A percentile compares a stretch with the other conserved stretches of the same genome.
Conservation (phyloP, 495 filamentous ascomycete species). For the Stereocaulon alpinum region DNA sequence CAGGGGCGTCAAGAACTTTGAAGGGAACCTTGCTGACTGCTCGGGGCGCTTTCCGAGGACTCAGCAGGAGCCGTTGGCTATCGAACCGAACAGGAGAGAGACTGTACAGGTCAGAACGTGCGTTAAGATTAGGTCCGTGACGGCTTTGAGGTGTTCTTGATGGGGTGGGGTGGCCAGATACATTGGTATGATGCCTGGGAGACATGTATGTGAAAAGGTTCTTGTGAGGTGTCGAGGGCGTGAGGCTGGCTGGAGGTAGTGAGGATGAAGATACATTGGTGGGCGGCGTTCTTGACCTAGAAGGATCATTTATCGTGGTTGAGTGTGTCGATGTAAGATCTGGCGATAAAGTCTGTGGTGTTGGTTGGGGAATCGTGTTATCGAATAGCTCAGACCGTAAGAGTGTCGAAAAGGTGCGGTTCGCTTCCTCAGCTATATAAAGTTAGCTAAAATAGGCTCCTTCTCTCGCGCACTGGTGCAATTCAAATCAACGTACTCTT, state of each 20-base stretch:
- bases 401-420: slow-evolving; percentile 80
- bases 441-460: slow-evolving; percentile 31
- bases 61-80: slow-evolving; percentile 84
- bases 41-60: slow-evolving; percentile 74
- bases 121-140: slow-evolving; percentile 75
- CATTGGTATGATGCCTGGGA: slow-evolving; percentile 53
- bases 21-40: slow-evolving; percentile 92
- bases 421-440: slow-evolving; percentile 79
- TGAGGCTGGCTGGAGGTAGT: slow-evolving; percentile 58
- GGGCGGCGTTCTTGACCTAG: slow-evolving; percentile 72
- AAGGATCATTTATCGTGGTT: slow-evolving; percentile 53
- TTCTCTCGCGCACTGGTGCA: neutral
- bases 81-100: slow-evolving; percentile 81
- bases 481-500: slow-evolving; percentile 51
- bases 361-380: slow-evolving; percentile 70
- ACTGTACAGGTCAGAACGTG: slow-evolving; percentile 84
- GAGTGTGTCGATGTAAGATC: slow-evolving; percentile 51
- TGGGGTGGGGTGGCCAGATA: slow-evolving; percentile 68
- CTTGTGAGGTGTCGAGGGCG: slow-evolving; percentile 91
- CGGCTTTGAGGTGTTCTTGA: slow-evolving; percentile 81
- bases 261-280: slow-evolving; percentile 47
- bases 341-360: slow-evolving; percentile 54
- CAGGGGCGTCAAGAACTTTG: slow-evolving; percentile 94
- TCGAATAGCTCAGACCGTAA: slow-evolving; percentile 87
- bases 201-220: slow-evolving; percentile 92